Percentiles rank a stretch among this genome's conserved stretches.
These are phyloP conservation scores for Penicillium taxi DNA, from an alignment of 495 filamentous ascomycete genomes.

Conservation along the genomic window DNA sequence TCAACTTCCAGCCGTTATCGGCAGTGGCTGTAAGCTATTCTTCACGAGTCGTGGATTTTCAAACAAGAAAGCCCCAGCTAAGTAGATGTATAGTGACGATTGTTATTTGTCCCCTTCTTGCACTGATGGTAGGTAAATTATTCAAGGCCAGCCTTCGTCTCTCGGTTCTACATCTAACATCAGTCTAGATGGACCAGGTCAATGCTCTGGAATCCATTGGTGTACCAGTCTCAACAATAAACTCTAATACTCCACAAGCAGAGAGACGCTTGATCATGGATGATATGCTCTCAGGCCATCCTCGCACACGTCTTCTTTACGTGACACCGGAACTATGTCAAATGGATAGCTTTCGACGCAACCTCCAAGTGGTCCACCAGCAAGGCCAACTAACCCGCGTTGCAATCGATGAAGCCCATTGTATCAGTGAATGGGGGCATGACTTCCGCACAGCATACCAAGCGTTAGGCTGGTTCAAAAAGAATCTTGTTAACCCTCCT, in stretches of 20 bases:
- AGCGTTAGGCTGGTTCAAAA: slow-evolving; percentile 78
- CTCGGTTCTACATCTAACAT: slow-evolving; percentile 1
- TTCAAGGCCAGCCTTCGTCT: background rate
- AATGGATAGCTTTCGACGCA: slow-evolving; percentile 66
- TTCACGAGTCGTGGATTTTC: background rate
- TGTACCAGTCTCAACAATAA: slow-evolving; percentile 76
- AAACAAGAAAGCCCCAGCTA: too few species aligned
- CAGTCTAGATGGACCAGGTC: slow-evolving; percentile 74
- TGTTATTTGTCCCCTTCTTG: slow-evolving; percentile 82
- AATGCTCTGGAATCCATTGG: slow-evolving; percentile 64
- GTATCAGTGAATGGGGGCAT: slow-evolving; percentile 97
- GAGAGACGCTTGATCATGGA: slow-evolving; percentile 62
- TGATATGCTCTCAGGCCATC: slow-evolving; percentile 83
- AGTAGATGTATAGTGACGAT: slow-evolving; percentile 65
- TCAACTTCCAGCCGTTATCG: slow-evolving; percentile 82
- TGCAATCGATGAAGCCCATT: slow-evolving; percentile 92
- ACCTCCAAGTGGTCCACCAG: slow-evolving; percentile 62
- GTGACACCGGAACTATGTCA: slow-evolving; percentile 88
- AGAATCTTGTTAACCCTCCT: slow-evolving; percentile 62
- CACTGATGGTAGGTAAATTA: slow-evolving; percentile 65
- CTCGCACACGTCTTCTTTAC: slow-evolving; percentile 74
- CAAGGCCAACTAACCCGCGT: slow-evolving; percentile 79
- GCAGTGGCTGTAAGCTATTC: slow-evolving; percentile 63
- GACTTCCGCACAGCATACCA: slow-evolving; percentile 94
- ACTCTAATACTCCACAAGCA: slow-evolving; percentile 60